A percentile compares a stretch with the other conserved stretches of the same genome.
Evolutionary conservation across 148 eudicot genomes (phyloP).

Genomic region (Camellia lanceoleosa): DNA sequence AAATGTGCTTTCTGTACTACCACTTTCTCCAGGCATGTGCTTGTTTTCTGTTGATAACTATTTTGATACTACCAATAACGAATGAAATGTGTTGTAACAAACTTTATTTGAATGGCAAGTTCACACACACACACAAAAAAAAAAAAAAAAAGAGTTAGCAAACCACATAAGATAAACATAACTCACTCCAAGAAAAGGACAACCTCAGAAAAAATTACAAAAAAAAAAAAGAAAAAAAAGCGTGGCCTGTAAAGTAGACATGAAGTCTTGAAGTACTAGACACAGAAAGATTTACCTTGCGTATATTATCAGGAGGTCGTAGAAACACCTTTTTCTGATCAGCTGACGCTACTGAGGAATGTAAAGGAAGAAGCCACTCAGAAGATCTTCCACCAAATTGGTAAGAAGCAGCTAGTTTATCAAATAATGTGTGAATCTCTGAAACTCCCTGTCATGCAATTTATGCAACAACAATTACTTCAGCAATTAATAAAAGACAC

Average conservation of each 20-base stretch:
- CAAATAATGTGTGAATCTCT: constrained; percentile 68
- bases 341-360: constrained; percentile 82
- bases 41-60: not conserved
- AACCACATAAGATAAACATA: not conserved
- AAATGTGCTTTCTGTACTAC: not conserved
- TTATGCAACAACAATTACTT: constrained; percentile 12
- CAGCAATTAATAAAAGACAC: not conserved
- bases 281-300: constrained; percentile 56
- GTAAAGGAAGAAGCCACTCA: constrained; percentile 94
- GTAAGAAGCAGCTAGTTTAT: constrained; percentile 73
- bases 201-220: not conserved
- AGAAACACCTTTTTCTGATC: constrained; percentile 88
- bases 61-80: not conserved
- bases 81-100: not conserved
- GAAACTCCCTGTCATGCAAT: constrained; percentile 65
- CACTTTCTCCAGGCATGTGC: not conserved
- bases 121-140: not conserved
- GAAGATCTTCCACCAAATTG: constrained; percentile 77
- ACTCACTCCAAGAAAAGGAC: not conserved
- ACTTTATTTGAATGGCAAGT: not conserved
- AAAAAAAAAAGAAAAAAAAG: not conserved
- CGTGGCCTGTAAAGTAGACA: not conserved
- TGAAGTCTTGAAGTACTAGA: not conserved
- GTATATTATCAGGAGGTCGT: constrained; percentile 64
- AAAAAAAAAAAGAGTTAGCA: not conserved